Evolutionary conservation across 2,329 filamentous ascomycete species (phyloP).

Genomic region (Arthrobotrys conoides): DNA sequence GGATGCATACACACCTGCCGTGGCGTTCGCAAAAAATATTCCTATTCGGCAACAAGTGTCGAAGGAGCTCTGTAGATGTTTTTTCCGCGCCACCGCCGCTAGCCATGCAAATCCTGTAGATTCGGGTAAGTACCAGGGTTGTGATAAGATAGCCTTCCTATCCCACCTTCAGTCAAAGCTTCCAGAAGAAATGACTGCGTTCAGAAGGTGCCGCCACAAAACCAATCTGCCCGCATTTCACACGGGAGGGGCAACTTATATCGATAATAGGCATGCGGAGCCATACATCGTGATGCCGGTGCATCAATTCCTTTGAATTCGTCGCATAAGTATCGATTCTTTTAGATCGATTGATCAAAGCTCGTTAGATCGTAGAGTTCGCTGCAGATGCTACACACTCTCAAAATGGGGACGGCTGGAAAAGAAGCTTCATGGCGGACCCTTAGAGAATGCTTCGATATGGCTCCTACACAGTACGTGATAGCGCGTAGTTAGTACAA

Average conservation of each 20-base stretch:
- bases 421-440: constrained; percentile 20
- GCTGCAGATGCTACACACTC: not conserved
- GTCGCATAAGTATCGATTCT: not conserved
- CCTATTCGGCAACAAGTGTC: constrained; percentile 31
- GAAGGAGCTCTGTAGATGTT: constrained; percentile 45
- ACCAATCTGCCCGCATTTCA: constrained; percentile 27
- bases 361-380: not conserved
- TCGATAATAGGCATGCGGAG: constrained; percentile 33
- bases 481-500: too few relatives aligned
- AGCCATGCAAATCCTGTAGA: constrained; percentile 31
- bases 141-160: constrained; percentile 38
- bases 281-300: not conserved
- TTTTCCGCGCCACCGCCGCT: constrained; percentile 31
- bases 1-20: constrained; percentile 5
- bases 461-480: not conserved
- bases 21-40: constrained; percentile 39
- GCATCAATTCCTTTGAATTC: not conserved
- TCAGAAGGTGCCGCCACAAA: constrained; percentile 16
- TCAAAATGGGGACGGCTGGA: constrained; percentile 1
- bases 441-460: constrained; percentile 5
- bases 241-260: constrained; percentile 35
- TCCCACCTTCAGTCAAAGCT: constrained; percentile 46
- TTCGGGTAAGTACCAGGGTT: constrained; percentile 30
- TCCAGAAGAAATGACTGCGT: constrained; percentile 29
- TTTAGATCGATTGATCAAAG: not conserved